A percentile compares a stretch with the other conserved stretches of the same genome.
Evolutionary conservation across 768 basidiomycete species (phyloP).

Genomic region (Lyophyllum atratum): DNA sequence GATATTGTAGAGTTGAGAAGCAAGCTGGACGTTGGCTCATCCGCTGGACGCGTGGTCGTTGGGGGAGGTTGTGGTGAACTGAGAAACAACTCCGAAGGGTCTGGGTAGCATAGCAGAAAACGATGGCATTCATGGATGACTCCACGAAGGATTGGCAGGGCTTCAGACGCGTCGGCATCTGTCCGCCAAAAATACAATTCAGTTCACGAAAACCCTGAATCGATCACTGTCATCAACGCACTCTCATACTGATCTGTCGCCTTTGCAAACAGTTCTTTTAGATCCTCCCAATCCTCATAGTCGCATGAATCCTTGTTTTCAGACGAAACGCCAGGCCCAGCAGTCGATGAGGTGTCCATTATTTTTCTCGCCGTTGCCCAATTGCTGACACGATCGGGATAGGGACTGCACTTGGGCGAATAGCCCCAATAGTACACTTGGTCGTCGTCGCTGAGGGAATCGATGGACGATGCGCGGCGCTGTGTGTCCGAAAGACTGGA

Average conservation of each 20-base stretch:
- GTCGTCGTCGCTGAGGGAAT: conserved; percentile 19
- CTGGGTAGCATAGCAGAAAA: conserved; percentile 54
- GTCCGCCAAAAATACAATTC: conserved; percentile 7
- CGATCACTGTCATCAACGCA: conserved; percentile 29
- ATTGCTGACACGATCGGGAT: conserved; percentile 28
- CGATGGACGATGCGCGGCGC: conserved; percentile 9
- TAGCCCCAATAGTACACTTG: conserved; percentile 35
- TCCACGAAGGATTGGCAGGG: conserved; percentile 57
- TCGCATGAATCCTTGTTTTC: conserved; percentile 28
- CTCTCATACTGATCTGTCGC: conserved; percentile 63
- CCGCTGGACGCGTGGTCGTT: neutral
- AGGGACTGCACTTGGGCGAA: conserved; percentile 26
- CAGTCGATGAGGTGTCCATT: conserved; percentile 43
- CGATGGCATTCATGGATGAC: conserved; percentile 71
- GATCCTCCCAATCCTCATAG: conserved; percentile 64
- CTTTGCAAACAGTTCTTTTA: conserved; percentile 62
- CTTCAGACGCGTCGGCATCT: conserved; percentile 50
- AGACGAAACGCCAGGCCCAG: conserved; percentile 22
- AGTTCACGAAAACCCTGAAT: neutral
- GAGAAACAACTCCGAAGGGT: conserved; percentile 55
- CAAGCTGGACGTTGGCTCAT: conserved; percentile 11
- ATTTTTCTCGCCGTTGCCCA: conserved; percentile 33
- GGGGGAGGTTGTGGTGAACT: conserved; percentile 11
- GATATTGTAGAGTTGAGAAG: conserved; percentile 1
- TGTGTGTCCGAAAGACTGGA: conserved; percentile 18